Percentiles rank a stretch among this genome's conserved stretches.
These are phyloP conservation scores for Penicillium canariense DNA, from an alignment of 495 filamentous ascomycete genomes.

Conservation along the genomic window DNA sequence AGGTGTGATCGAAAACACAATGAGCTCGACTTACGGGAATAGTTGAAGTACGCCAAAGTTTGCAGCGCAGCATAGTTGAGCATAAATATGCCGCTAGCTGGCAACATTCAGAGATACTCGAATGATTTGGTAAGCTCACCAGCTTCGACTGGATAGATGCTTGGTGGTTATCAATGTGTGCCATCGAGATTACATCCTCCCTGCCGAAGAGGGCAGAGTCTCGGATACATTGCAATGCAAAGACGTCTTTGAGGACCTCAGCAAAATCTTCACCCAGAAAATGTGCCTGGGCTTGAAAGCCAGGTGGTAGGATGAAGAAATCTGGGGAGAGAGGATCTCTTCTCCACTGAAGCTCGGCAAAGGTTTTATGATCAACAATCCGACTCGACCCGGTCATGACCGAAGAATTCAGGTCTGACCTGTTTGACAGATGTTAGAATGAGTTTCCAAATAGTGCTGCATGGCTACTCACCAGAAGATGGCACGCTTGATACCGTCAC, in stretches of 20 bases:
- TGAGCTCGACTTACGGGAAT: conserved; percentile 29
- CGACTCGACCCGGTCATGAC: conserved; percentile 33
- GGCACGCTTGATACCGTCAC: conserved; percentile 37
- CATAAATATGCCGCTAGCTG: conserved; percentile 38
- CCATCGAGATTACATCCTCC: conserved; percentile 30
- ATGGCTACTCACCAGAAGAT: conserved; percentile 36
- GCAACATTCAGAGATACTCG: conserved; percentile 29
- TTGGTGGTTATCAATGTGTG: conserved; percentile 38
- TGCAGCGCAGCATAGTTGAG: conserved; percentile 38
- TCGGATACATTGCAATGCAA: conserved; percentile 38
- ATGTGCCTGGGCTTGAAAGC: conserved; percentile 25
- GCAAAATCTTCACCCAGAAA: conserved; percentile 27
- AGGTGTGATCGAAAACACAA: not conserved
- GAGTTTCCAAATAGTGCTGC: not conserved
- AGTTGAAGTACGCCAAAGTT: conserved; percentile 32
- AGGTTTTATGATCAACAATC: conserved; percentile 36
- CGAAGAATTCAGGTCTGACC: conserved; percentile 39
- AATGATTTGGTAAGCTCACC: conserved; percentile 19
- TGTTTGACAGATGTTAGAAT: conserved; percentile 11
- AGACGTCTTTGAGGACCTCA: conserved; percentile 34
- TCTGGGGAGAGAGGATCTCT: conserved; percentile 29
- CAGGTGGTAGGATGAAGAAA: conserved; percentile 25
- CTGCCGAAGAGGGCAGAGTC: conserved; percentile 18
- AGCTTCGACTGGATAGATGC: conserved; percentile 40
- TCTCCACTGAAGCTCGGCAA: conserved; percentile 35